These are phyloP conservation scores for Penicillium ochrochloron DNA, from an alignment of 495 filamentous ascomycete genomes.

Conservation along the genomic window DNA sequence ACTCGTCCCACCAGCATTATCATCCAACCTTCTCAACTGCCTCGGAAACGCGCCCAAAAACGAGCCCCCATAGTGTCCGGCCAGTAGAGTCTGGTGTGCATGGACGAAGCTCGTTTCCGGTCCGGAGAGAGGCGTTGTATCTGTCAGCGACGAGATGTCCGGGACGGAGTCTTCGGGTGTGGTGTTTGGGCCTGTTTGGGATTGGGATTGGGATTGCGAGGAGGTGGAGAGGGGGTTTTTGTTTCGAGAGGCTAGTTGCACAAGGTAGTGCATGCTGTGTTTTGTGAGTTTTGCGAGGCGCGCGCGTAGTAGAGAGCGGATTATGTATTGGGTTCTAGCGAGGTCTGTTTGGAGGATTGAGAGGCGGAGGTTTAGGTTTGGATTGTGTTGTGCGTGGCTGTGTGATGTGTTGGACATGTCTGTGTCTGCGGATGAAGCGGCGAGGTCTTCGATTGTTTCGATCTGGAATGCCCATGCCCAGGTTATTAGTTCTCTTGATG, in stretches of 20 bases:
- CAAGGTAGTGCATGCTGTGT: slow-evolving; percentile 50
- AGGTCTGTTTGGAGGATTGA: slow-evolving; percentile 97
- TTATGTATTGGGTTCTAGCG: slow-evolving; percentile 86
- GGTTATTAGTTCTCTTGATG: no score
- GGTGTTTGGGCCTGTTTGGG: slow-evolving; percentile 24
- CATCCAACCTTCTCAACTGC: slow-evolving; percentile 78
- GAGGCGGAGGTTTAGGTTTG: slow-evolving; percentile 86
- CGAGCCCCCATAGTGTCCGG: slow-evolving; percentile 76
- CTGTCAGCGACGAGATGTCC: slow-evolving; percentile 41
- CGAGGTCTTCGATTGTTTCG: slow-evolving; percentile 74
- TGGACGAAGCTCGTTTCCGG: slow-evolving; percentile 78
- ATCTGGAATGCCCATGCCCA: slow-evolving; percentile 48
- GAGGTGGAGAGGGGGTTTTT: slow-evolving; percentile 60
- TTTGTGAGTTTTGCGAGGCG: slow-evolving; percentile 74
- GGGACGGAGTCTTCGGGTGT: slow-evolving; percentile 46
- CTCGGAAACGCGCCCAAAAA: slow-evolving; percentile 83
- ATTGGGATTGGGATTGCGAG: slow-evolving; percentile 55
- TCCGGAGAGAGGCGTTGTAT: slow-evolving; percentile 63
- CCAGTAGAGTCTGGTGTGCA: slow-evolving; percentile 79
- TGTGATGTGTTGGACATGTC: slow-evolving; percentile 37
- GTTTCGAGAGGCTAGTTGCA: slow-evolving; percentile 47
- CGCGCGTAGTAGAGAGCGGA: slow-evolving; percentile 83
- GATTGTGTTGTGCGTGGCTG: slow-evolving; percentile 64
- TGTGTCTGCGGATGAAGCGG: slow-evolving; percentile 50
- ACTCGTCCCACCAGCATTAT: slow-evolving; percentile 82